A percentile compares a stretch with the other conserved stretches of the same genome.
Evolutionary conservation across 75 land plant genomes (phyloP).

Genomic region (Sequoia sempervirens): DNA sequence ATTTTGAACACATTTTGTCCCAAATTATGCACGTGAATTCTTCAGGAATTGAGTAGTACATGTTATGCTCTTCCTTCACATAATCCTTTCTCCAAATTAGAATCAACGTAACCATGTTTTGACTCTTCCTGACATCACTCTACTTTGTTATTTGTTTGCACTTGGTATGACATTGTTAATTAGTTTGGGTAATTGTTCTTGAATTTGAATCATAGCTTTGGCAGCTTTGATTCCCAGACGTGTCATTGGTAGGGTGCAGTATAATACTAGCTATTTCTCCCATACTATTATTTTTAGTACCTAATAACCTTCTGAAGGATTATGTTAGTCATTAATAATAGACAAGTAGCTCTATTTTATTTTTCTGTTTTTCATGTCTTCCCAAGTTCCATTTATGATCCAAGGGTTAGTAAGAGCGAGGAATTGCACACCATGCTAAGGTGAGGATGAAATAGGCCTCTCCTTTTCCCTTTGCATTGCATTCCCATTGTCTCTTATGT

Average conservation of each 20-base stretch:
- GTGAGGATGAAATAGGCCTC: too few relatives aligned
- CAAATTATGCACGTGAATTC: neutral
- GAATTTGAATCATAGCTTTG: too few relatives aligned
- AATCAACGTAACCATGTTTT: neutral
- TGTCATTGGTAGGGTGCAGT: too few relatives aligned
- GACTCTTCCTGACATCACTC: neutral
- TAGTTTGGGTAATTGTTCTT: neutral
- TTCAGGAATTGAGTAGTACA: neutral
- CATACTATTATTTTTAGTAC: too few relatives aligned
- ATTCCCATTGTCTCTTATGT: too few relatives aligned
- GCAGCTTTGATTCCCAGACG: too few relatives aligned
- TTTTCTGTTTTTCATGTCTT: too few relatives aligned
- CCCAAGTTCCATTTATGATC: too few relatives aligned
- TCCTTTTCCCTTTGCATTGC: too few relatives aligned
- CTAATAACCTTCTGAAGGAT: neutral
- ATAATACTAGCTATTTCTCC: too few relatives aligned
- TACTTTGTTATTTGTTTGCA: neutral
- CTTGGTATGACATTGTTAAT: neutral
- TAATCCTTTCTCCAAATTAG: neutral
- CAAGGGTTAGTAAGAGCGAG: too few relatives aligned
- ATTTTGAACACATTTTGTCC: neutral
- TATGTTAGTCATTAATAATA: neutral
- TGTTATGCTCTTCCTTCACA: neutral
- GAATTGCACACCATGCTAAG: too few relatives aligned
- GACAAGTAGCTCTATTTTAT: neutral